These are phyloP conservation scores for Vaccinium myrtillus DNA, from an alignment of 148 eudicot genomes.

Conservation along the genomic window DNA sequence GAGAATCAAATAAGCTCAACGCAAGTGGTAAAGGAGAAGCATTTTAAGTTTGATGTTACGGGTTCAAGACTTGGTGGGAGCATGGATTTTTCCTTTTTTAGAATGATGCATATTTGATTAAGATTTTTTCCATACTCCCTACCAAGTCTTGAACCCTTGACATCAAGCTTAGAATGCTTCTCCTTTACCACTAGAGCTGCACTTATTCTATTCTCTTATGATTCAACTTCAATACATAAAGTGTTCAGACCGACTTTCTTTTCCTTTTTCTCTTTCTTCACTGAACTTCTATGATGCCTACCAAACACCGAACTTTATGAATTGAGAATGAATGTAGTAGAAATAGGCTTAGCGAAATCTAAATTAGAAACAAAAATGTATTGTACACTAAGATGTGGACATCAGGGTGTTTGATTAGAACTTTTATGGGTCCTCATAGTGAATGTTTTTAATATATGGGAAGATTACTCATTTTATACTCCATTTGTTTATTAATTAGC, in stretches of 20 bases:
- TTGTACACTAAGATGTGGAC: neutral
- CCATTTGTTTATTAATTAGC: neutral
- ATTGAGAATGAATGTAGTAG: neutral
- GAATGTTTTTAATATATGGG: neutral
- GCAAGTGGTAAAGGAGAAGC: neutral
- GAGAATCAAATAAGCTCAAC: neutral
- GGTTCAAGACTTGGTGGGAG: neutral
- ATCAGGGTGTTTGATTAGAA: neutral
- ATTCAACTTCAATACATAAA: neutral
- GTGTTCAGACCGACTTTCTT: neutral
- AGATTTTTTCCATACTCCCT: neutral
- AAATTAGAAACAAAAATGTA: too few species aligned
- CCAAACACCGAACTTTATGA: neutral
- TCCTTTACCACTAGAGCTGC: neutral
- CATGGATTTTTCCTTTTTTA: neutral
- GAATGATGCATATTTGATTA: neutral
- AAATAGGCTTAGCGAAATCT: too few species aligned
- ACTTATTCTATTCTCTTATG: neutral
- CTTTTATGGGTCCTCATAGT: neutral
- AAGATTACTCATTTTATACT: neutral
- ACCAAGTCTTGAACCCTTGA: neutral
- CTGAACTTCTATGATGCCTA: neutral
- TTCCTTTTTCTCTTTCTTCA: neutral
- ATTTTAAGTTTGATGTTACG: neutral
- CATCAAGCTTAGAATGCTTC: neutral